These are phyloP conservation scores for Kodamaea derodonti DNA, from an alignment of 1,139 yeast species.

Conservation along the genomic window DNA sequence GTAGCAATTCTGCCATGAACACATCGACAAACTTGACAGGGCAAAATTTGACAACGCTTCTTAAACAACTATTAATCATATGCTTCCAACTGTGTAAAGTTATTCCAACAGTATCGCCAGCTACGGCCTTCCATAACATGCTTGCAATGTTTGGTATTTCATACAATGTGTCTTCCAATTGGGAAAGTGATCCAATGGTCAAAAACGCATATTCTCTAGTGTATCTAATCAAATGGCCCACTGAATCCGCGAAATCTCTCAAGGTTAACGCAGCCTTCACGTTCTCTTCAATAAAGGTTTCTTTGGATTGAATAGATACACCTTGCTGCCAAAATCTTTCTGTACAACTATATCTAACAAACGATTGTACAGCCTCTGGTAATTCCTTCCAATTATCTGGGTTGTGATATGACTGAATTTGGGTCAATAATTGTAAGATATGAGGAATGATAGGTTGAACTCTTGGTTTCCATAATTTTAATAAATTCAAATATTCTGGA, in stretches of 20 bases:
- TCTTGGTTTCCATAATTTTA: conserved; percentile 87
- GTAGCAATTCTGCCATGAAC: conserved; percentile 75
- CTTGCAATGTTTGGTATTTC: conserved; percentile 79
- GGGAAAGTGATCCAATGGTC: conserved; percentile 86
- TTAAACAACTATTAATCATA: conserved; percentile 82
- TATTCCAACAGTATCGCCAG: conserved; percentile 81
- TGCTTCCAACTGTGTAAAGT: conserved; percentile 97
- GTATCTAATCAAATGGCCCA: conserved; percentile 94
- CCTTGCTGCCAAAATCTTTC: conserved; percentile 99
- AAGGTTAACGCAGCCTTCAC: conserved; percentile 91
- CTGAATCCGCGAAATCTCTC: conserved; percentile 95
- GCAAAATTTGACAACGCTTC: conserved; percentile 85
- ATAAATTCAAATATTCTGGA: conserved; percentile 67
- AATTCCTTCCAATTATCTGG: conserved; percentile 87
- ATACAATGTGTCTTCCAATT: conserved; percentile 83
- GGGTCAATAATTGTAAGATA: conserved; percentile 78
- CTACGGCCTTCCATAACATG: conserved; percentile 78
- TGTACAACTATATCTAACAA: conserved; percentile 81
- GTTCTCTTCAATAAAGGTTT: conserved; percentile 90
- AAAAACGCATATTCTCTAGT: conserved; percentile 94
- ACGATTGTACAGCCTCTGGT: conserved; percentile 86
- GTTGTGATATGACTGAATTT: conserved; percentile 90
- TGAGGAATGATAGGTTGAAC: conserved; percentile 90
- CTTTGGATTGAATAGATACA: conserved; percentile 88
- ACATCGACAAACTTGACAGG: conserved; percentile 65